Conservation (phyloP, 2,329 filamentous ascomycete species). For the Epichloe gansuensis region DNA sequence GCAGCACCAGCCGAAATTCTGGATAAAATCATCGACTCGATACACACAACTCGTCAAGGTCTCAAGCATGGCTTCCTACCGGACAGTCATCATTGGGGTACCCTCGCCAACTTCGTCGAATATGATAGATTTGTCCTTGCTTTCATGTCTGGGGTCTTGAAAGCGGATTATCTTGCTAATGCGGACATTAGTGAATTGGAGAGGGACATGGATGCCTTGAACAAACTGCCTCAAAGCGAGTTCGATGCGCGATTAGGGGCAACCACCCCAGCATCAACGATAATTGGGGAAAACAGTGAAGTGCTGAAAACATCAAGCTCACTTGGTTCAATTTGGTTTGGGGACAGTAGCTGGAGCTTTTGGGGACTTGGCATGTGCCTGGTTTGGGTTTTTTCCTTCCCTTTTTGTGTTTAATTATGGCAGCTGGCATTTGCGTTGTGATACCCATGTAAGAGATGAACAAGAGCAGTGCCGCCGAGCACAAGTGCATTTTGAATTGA, state of each 20-base stretch:
- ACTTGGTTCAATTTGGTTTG: background rate
- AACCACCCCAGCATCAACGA: background rate
- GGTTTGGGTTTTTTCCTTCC: background rate
- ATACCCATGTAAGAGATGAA: conserved; percentile 1
- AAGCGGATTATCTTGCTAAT: conserved; percentile 17
- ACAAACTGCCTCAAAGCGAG: conserved; percentile 13
- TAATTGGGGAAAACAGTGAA: background rate
- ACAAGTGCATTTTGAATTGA: background rate
- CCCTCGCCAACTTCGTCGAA: conserved; percentile 15
- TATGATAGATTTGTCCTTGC: conserved; percentile 21
- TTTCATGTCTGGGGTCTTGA: conserved; percentile 15
- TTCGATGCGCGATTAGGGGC: conserved; percentile 10
- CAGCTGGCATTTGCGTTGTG: background rate
- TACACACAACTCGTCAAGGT: conserved; percentile 15
- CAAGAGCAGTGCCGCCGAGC: background rate
- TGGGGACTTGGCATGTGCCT: background rate
- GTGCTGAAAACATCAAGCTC: background rate
- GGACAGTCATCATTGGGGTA: conserved; percentile 25
- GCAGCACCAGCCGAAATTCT: conserved; percentile 6
- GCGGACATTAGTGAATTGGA: conserved; percentile 16
- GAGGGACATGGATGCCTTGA: conserved; percentile 14
- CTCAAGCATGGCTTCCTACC: conserved; percentile 17
- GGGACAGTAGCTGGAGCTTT: background rate
- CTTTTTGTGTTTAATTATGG: background rate
- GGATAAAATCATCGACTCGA: conserved; percentile 12